phyloP scores from a whole-genome alignment of 2,329 filamentous ascomycete genomes.

The Epichloe gansuensis region DNA sequence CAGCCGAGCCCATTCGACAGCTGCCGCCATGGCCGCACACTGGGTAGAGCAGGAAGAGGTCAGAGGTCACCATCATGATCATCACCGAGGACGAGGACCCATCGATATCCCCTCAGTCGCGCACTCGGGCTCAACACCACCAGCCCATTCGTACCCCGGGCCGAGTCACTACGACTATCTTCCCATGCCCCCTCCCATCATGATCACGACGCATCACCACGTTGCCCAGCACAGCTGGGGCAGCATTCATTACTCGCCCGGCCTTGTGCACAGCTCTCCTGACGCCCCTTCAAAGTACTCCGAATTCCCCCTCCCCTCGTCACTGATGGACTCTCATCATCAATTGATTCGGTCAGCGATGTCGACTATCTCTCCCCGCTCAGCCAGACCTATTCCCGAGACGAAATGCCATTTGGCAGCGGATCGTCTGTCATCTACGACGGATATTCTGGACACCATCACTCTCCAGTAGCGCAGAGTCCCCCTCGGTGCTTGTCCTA shows the following conservation, averaged over 20 bases:
- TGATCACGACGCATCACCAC: slow-evolving; percentile 27
- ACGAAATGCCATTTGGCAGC: slow-evolving; percentile 44
- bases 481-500: slow-evolving; percentile 43
- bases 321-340: slow-evolving; percentile 38
- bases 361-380: slow-evolving; percentile 52
- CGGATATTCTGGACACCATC: slow-evolving; percentile 36
- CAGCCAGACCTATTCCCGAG: slow-evolving; percentile 43
- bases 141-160: slow-evolving; percentile 27
- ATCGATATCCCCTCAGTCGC: slow-evolving; percentile 24
- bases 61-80: slow-evolving; percentile 13
- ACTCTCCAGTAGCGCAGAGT: slow-evolving; percentile 42
- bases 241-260: slow-evolving; percentile 34
- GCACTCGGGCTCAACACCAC: slow-evolving; percentile 31
- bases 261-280: slow-evolving; percentile 20
- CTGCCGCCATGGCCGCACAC: slow-evolving; percentile 17
- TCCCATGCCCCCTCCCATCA: slow-evolving; percentile 28
- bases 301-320: slow-evolving; percentile 33
- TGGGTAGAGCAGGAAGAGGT: slow-evolving; percentile 22
- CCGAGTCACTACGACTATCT: slow-evolving; percentile 34
- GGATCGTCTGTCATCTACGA: slow-evolving; percentile 48
- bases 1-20: slow-evolving; percentile 33
- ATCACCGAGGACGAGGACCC: slow-evolving; percentile 16
- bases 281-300: slow-evolving; percentile 28
- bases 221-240: slow-evolving; percentile 33
- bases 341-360: slow-evolving; percentile 48